Percentiles rank a stretch among this genome's conserved stretches.
These are phyloP conservation scores for Jacaranda mimosifolia DNA, from an alignment of 257 asterid species.

Conservation along the genomic window DNA sequence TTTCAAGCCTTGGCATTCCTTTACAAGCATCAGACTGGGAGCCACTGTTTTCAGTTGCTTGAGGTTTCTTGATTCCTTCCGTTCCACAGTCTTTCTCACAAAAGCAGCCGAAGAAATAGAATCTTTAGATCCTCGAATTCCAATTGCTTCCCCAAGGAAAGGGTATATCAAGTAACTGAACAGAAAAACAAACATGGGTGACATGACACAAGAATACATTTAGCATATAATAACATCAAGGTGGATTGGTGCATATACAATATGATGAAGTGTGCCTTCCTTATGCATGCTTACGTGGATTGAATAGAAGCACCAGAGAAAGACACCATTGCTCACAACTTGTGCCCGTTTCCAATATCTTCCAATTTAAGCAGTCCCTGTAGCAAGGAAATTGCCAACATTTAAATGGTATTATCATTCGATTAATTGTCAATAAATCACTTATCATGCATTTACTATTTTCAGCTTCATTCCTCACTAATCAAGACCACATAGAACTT, in stretches of 20 bases:
- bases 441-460: conserved; percentile 18
- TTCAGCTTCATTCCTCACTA: conserved; percentile 16
- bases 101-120: conserved; percentile 40
- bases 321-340: conserved; percentile 50
- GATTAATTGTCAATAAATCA: conserved; percentile 4
- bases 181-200: not conserved
- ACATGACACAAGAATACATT: not conserved
- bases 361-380: conserved; percentile 34
- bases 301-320: conserved; percentile 47
- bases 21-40: conserved; percentile 46
- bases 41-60: conserved; percentile 35
- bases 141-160: conserved; percentile 55
- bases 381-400: conserved; percentile 23
- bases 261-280: not conserved
- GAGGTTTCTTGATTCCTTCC: conserved; percentile 62
- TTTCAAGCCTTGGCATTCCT: conserved; percentile 54
- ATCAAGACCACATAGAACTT: not conserved
- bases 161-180: conserved; percentile 55
- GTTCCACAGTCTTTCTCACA: conserved; percentile 51
- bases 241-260: not conserved
- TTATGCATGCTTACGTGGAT: conserved; percentile 46
- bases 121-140: conserved; percentile 44
- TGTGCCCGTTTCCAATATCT: conserved; percentile 33
- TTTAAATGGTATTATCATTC: not conserved
- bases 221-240: conserved; percentile 4